Evolutionary conservation across 2,329 filamentous ascomycete species (phyloP).

Genomic region (Cadophora gregata): DNA sequence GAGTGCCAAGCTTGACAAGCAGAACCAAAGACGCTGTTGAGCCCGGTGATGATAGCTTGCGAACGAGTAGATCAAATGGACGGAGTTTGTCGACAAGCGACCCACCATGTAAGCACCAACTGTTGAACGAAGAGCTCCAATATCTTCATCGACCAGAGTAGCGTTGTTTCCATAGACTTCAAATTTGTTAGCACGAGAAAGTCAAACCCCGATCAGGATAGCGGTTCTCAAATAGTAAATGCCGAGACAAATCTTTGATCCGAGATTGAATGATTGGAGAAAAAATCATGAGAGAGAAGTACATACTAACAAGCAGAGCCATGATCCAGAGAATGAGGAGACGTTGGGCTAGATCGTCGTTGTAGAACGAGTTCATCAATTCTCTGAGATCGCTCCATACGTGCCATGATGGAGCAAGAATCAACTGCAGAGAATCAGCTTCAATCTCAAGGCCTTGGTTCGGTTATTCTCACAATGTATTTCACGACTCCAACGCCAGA

Average conservation of each 20-base stretch:
- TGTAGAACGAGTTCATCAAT: slow-evolving; percentile 59
- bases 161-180: slow-evolving; percentile 58
- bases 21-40: slow-evolving; percentile 53
- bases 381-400: slow-evolving; percentile 57
- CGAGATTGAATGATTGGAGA: no score
- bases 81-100: slow-evolving; percentile 50
- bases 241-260: no score
- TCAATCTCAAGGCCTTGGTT: neutral
- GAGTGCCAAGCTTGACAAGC: slow-evolving; percentile 50
- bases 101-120: slow-evolving; percentile 55
- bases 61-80: slow-evolving; percentile 49
- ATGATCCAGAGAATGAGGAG: slow-evolving; percentile 57
- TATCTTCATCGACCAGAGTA: slow-evolving; percentile 49
- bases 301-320: slow-evolving; percentile 54
- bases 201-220: no score
- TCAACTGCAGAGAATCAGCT: slow-evolving; percentile 42
- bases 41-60: slow-evolving; percentile 54
- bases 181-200: no score
- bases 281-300: no score
- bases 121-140: slow-evolving; percentile 52
- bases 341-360: slow-evolving; percentile 55
- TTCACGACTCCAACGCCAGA: slow-evolving; percentile 52
- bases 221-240: no score
- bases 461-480: slow-evolving; percentile 46
- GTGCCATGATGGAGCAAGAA: slow-evolving; percentile 56